Base-by-base conservation (phyloP, 106 monocot species). In the Acorus gramineus region DNA sequence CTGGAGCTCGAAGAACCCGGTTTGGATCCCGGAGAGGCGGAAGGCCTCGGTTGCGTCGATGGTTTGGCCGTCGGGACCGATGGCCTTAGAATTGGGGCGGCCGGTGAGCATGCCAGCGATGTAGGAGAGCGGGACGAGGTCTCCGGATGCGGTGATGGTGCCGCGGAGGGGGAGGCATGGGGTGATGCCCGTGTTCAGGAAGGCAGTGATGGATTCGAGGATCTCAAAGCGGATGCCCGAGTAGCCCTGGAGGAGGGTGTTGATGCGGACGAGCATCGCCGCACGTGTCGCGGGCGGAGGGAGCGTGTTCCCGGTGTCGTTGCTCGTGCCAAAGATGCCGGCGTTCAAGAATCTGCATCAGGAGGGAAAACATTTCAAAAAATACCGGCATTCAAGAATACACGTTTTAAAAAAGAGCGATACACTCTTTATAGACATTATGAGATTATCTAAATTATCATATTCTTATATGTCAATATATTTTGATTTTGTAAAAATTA, bases 221-320 rank as follows among this genome's bases (percentile, higher is more conserved):
- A 95, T 86, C 82, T 95, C 94, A 60, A 90, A 95, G 3, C 95
- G 83, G 71, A 95, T 95, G 46, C 90, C 95, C 9, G 95, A 95
- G 90, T 95, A 95, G 44, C 94, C 94, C 62, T 95, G 94, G 11
- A 95, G 69, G 53, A 90, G 90, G 13, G 93, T 93, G 83, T 93
- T 93, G 76, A 85, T 80, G 6, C 93, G 78, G 11, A 93, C 93
- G 5, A 93, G 58, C 85, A 93, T 93, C 13, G 72, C 72, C 3
- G 72, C 72, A 46, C 72, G 61, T 42, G 72, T 54, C 3, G 75
- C 4, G 2, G 75, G 12, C 46, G 75, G 11, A 10, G 75, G 75
- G 8, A 75, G 61, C 2, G 75, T 75, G 56, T 72, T 72, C 47
- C 12, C 7, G 62, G 49, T 47, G 10, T 63, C 56, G 5, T 14